Conservation (phyloP, 176 grass and related monocot genomes). For the Hordeum vulgare region DNA sequence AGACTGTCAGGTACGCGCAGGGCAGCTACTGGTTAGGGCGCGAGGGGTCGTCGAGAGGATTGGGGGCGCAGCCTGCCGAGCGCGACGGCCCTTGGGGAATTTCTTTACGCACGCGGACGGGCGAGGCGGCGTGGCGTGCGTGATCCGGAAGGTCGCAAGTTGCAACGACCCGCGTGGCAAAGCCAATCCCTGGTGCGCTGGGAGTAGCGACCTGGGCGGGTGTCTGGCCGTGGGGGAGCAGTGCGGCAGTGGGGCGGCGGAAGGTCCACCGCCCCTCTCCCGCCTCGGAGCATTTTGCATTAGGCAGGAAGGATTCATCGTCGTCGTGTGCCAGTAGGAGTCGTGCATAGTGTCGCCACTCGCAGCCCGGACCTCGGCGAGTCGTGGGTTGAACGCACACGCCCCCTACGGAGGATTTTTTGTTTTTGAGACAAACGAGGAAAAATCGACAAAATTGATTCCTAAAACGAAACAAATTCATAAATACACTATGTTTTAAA, state of each 20-base stretch:
- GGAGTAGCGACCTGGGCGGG: constrained; percentile 15
- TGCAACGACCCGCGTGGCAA: background rate
- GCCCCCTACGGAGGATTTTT: too few relatives aligned
- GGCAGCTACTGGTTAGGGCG: background rate
- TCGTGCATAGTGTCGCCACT: background rate
- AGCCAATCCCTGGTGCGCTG: background rate
- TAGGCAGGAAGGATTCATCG: background rate
- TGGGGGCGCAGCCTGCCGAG: background rate
- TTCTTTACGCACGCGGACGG: background rate
- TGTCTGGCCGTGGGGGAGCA: constrained; percentile 39
- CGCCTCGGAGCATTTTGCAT: background rate
- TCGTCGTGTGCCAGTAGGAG: constrained; percentile 5
- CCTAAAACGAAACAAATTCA: too few relatives aligned
- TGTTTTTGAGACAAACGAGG: too few relatives aligned
- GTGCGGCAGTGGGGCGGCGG: constrained; percentile 12
- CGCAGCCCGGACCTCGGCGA: background rate
- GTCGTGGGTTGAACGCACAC: constrained; percentile 12
- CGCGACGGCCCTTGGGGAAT: constrained; percentile 13
- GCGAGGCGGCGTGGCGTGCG: background rate
- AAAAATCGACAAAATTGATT: too few relatives aligned
- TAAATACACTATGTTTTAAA: too few relatives aligned
- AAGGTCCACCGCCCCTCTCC: background rate
- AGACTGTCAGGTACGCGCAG: background rate
- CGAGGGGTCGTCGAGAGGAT: background rate
- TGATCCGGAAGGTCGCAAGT: constrained; percentile 8